Conservation (phyloP, 164 flowering plant species). For the Tinospora cordifolia region DNA sequence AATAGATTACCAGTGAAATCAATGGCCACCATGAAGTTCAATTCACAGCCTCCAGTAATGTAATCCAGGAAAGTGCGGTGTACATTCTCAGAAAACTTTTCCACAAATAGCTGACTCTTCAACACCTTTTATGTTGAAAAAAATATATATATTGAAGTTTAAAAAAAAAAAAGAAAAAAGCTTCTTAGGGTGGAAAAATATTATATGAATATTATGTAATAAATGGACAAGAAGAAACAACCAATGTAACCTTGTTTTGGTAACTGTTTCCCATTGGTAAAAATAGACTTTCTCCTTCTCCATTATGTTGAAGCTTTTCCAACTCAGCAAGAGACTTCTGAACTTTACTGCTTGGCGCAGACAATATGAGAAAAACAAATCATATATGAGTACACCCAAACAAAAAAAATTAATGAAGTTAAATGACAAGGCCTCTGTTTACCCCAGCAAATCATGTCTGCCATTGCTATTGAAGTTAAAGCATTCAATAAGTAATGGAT, state of each 20-base stretch:
- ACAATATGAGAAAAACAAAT: slow-evolving; percentile 15
- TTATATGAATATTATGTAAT: neutral
- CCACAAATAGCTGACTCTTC: slow-evolving; percentile 66
- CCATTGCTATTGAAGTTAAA: slow-evolving; percentile 82
- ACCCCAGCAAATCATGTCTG: slow-evolving; percentile 77
- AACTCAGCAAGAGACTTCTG: slow-evolving; percentile 58
- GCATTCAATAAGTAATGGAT: slow-evolving; percentile 74
- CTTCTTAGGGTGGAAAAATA: slow-evolving; percentile 5
- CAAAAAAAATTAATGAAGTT: neutral
- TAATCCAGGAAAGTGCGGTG: slow-evolving; percentile 76
- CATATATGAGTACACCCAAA: neutral
- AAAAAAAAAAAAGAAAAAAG: neutral
- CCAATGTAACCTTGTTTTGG: slow-evolving; percentile 48
- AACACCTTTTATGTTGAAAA: slow-evolving; percentile 30
- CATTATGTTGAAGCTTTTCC: slow-evolving; percentile 48
- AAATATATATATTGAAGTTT: too few species aligned
- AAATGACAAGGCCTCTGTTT: slow-evolving; percentile 13
- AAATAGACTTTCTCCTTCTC: slow-evolving; percentile 47
- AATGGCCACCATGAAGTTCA: slow-evolving; percentile 86
- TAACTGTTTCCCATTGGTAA: slow-evolving; percentile 45
- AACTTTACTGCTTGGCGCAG: slow-evolving; percentile 39
- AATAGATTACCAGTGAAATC: slow-evolving; percentile 67
- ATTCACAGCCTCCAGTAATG: slow-evolving; percentile 62
- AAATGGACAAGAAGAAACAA: neutral
- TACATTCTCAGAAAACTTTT: slow-evolving; percentile 42